phyloP scores from a whole-genome alignment of 2,329 filamentous ascomycete species.

The Parafenestella ontariensis region DNA sequence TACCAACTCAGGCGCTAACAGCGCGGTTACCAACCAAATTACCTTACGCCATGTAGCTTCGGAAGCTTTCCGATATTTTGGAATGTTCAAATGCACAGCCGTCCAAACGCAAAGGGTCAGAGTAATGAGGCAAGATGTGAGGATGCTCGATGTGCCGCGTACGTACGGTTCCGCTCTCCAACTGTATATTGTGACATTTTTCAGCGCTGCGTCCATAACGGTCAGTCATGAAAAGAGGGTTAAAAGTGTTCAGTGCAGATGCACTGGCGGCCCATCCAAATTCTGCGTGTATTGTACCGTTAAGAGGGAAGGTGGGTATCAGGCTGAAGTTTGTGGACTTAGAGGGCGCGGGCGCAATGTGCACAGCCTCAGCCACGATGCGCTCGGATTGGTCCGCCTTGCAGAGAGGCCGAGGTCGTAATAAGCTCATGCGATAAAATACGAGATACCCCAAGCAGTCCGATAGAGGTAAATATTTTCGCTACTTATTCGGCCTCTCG shows the following conservation, averaged over 20 bases:
- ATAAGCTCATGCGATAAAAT: no score
- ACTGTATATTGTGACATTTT: neutral
- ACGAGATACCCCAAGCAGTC: no score
- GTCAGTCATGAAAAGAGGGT: neutral
- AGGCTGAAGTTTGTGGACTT: neutral
- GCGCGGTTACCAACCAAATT: conserved; percentile 17
- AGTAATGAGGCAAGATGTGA: conserved; percentile 20
- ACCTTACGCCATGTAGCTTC: conserved; percentile 2
- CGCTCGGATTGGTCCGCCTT: neutral
- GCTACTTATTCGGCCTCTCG: neutral
- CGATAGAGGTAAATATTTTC: no score
- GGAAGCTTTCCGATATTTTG: conserved; percentile 1
- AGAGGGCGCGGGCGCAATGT: neutral
- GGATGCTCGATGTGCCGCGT: neutral
- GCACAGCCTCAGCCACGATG: neutral
- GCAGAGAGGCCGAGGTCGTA: no score
- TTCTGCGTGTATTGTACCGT: no score
- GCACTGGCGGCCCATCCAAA: no score
- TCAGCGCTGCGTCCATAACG: neutral
- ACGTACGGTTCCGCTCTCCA: neutral
- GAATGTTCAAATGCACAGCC: conserved; percentile 25
- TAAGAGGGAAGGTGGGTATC: no score
- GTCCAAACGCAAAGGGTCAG: conserved; percentile 24
- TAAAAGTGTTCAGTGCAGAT: no score
- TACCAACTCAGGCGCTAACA: conserved; percentile 24